These are phyloP conservation scores for Adenanthera pavonina DNA, from an alignment of 306 rosid species.

Conservation along the genomic window DNA sequence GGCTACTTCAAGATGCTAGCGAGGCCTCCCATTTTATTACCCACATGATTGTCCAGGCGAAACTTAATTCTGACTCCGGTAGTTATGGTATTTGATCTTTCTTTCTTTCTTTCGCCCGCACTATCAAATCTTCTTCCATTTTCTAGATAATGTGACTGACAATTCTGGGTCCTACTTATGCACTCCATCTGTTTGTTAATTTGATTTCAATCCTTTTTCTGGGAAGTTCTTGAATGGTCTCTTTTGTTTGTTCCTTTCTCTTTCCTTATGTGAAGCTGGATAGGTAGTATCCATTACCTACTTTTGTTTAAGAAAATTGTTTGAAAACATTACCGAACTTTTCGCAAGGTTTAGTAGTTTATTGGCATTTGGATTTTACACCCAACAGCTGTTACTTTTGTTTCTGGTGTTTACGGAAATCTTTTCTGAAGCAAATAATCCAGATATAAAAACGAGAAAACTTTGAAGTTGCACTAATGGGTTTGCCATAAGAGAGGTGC, in stretches of 20 bases:
- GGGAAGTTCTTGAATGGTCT: background rate
- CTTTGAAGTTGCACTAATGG: background rate
- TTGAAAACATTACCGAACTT: background rate
- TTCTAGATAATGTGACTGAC: background rate
- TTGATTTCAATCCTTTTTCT: background rate
- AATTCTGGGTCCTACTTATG: background rate
- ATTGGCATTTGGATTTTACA: background rate
- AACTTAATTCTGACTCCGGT: constrained; percentile 63
- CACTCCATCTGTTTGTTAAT: constrained; percentile 48
- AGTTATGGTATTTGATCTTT: constrained; percentile 54
- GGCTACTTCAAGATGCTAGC: constrained; percentile 69
- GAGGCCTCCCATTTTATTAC: constrained; percentile 86
- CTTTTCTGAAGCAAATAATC: background rate
- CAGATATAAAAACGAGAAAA: background rate
- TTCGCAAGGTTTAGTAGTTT: background rate
- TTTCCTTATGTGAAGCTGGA: background rate
- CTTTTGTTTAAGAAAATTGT: background rate
- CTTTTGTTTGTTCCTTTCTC: background rate
- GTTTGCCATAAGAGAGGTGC: background rate
- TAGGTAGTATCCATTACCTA: background rate
- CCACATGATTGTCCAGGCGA: constrained; percentile 89
- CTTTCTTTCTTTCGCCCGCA: background rate
- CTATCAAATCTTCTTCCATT: background rate
- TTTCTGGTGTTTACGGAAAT: background rate
- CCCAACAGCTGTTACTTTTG: background rate